These are phyloP conservation scores for Shiraia sp. DNA, from an alignment of 2,329 filamentous ascomycete genomes.

Conservation along the genomic window DNA sequence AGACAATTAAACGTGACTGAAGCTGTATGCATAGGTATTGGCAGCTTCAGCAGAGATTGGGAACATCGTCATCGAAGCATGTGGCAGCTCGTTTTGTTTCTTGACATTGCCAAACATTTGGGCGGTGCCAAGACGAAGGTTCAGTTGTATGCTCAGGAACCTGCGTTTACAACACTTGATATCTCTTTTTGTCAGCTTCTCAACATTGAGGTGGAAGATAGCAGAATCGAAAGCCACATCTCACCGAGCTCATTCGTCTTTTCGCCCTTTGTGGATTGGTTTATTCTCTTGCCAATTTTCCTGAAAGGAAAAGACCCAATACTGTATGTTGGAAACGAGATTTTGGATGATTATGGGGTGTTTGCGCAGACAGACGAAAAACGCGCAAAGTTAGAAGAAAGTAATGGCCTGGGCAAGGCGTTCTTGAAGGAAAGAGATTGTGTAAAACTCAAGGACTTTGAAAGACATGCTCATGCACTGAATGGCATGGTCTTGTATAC, in stretches of 20 bases:
- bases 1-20: slow-evolving; percentile 15
- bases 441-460: slow-evolving; percentile 30
- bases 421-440: slow-evolving; percentile 24
- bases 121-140: slow-evolving; percentile 7
- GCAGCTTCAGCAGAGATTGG: slow-evolving; percentile 43
- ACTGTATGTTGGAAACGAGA: slow-evolving; percentile 44
- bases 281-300: slow-evolving; percentile 36
- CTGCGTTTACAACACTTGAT: slow-evolving; percentile 40
- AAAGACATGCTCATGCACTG: slow-evolving; percentile 35
- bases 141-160: slow-evolving; percentile 40
- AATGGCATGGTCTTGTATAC: slow-evolving; percentile 39
- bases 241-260: slow-evolving; percentile 30
- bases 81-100: slow-evolving; percentile 45
- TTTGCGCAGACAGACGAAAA: slow-evolving; percentile 32
- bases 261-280: slow-evolving; percentile 45
- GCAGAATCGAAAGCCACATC: slow-evolving; percentile 26
- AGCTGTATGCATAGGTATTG: slow-evolving; percentile 43
- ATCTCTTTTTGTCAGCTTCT: slow-evolving; percentile 29
- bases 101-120: slow-evolving; percentile 21
- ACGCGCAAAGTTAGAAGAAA: slow-evolving; percentile 25
- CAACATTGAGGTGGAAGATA: slow-evolving; percentile 17
- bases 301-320: slow-evolving; percentile 32
- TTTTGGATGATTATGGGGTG: slow-evolving; percentile 33
- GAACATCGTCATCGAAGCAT: slow-evolving; percentile 36
- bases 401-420: slow-evolving; percentile 31